Evolutionary conservation across 106 monocot genomes (phyloP).

Genomic region (Platanthera guangdongensis): DNA sequence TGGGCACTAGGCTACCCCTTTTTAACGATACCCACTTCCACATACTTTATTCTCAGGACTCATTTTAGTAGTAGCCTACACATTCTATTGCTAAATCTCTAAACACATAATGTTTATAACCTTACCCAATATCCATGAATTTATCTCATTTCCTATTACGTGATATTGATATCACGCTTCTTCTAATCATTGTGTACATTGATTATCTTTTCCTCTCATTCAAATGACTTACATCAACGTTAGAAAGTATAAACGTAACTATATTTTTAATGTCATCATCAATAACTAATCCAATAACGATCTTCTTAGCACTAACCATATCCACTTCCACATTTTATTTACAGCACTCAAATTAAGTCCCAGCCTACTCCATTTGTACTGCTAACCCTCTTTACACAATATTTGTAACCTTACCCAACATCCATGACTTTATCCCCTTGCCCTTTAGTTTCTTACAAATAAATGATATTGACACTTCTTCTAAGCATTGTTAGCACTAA

Average conservation of each 20-base stretch:
- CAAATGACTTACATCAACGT: neutral
- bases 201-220: neutral
- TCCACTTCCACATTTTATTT: neutral
- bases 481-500: neutral
- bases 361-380: neutral
- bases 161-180: neutral
- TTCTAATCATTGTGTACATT: neutral
- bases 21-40: neutral
- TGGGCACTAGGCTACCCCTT: neutral
- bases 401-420: neutral
- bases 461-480: neutral
- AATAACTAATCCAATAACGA: neutral
- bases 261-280: neutral
- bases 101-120: neutral
- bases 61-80: neutral
- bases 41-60: neutral
- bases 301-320: neutral
- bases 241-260: neutral
- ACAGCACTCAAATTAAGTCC: neutral
- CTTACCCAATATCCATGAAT: neutral
- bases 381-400: neutral
- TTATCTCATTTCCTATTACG: neutral
- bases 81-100: neutral
- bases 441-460: neutral
- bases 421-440: neutral